Evolutionary conservation across 352 stramenopile genomes (phyloP).

Genomic region (Pythium guiyangense): DNA sequence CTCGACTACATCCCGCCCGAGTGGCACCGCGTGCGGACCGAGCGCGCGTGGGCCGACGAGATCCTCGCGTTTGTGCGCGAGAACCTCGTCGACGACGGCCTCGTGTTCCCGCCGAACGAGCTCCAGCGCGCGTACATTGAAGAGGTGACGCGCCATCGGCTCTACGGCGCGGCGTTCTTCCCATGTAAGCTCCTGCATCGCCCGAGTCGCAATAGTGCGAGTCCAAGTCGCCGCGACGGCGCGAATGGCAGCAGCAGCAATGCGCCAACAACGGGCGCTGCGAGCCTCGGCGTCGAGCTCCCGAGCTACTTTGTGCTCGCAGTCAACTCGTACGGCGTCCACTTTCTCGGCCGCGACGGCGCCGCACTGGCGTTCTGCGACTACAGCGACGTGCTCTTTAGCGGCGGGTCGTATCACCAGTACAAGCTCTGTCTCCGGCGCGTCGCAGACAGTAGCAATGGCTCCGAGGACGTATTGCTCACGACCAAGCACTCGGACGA

Average conservation of each 20-base stretch:
- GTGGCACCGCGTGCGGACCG: conserved; percentile 64
- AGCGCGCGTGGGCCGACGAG: conserved; percentile 78
- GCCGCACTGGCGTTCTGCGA: conserved; percentile 64
- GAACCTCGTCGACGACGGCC: conserved; percentile 44
- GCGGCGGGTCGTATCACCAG: conserved; percentile 50
- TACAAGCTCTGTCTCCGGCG: conserved; percentile 55
- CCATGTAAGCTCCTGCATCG: conserved; percentile 58
- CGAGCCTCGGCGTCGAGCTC: conserved; percentile 49
- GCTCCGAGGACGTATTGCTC: conserved; percentile 53
- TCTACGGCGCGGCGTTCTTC: conserved; percentile 90
- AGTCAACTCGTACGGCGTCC: conserved; percentile 89
- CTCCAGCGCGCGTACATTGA: conserved; percentile 86
- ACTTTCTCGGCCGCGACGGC: conserved; percentile 78
- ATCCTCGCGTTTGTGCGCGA: conserved; percentile 56
- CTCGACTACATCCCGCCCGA: conserved; percentile 83
- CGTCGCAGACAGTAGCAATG: conserved; percentile 7
- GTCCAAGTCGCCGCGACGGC: conserved; percentile 10
- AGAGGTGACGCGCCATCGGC: conserved; percentile 65
- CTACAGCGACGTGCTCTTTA: conserved; percentile 57
- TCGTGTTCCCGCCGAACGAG: conserved; percentile 32
- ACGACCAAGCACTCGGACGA: conserved; percentile 71
- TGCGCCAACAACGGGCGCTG: not conserved
- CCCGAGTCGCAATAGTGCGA: conserved; percentile 8
- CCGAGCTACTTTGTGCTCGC: conserved; percentile 85
- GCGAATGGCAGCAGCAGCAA: conserved; percentile 8